Evolutionary conservation across 169 alveolate species (phyloP).

Genomic region (Eimeria acervulina): DNA sequence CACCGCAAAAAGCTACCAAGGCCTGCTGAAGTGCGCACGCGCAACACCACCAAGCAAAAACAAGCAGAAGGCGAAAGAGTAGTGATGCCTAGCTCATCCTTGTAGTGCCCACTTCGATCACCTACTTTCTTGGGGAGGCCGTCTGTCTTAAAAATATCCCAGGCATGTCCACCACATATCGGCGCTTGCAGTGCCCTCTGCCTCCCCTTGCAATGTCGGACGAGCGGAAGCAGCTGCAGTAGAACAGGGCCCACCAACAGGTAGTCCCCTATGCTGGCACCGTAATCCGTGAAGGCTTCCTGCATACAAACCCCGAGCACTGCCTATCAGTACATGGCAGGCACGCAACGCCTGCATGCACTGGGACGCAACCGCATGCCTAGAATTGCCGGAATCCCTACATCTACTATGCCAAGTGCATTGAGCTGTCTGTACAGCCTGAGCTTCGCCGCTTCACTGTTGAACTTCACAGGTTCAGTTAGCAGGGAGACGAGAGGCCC

Average conservation of each 20-base stretch:
- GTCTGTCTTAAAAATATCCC: conserved; percentile 32
- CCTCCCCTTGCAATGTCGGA: background rate
- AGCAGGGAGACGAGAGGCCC: conserved; percentile 68
- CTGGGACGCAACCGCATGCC: background rate
- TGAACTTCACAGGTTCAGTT: conserved; percentile 60
- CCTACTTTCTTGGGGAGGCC: conserved; percentile 64
- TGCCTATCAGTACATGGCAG: background rate
- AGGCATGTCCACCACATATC: background rate
- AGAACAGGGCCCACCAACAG: conserved; percentile 68
- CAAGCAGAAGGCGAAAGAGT: background rate
- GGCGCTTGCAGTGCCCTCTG: background rate
- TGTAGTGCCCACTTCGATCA: background rate
- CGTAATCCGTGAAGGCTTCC: conserved; percentile 18
- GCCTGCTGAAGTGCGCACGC: background rate
- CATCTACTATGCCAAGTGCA: conserved; percentile 78
- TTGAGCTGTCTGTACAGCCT: conserved; percentile 82
- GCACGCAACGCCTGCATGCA: background rate
- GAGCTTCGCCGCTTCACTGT: conserved; percentile 71
- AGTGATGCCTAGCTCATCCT: background rate
- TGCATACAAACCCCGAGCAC: conserved; percentile 21
- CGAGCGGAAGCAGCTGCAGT: conserved; percentile 73
- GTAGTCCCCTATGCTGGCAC: conserved; percentile 65
- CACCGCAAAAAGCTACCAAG: background rate
- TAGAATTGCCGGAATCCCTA: conserved; percentile 20
- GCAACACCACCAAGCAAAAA: background rate